phyloP scores from a whole-genome alignment of 805 yeast genomes.

The Candida ponderosae region DNA sequence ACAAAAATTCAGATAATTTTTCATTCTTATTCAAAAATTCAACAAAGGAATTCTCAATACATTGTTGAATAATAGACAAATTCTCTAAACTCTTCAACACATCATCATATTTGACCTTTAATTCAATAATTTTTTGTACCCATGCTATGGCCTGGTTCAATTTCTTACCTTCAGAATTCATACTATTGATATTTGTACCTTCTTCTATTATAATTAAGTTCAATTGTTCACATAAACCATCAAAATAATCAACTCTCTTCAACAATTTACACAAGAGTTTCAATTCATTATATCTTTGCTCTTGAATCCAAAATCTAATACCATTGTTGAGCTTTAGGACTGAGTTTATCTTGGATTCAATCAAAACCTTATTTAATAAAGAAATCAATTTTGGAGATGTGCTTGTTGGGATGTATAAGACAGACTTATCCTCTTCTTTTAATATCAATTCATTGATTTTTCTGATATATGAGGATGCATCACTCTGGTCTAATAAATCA shows the following conservation, averaged over 20 bases:
- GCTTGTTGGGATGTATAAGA: conserved; percentile 42
- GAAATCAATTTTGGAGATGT: conserved; percentile 47
- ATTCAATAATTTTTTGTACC: conserved; percentile 49
- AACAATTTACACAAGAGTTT: conserved; percentile 40
- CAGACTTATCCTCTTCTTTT: conserved; percentile 55
- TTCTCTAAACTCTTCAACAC: conserved; percentile 38
- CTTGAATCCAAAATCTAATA: conserved; percentile 45
- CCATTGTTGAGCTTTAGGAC: conserved; percentile 51
- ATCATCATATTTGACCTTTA: conserved; percentile 41
- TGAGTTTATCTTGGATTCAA: conserved; percentile 47
- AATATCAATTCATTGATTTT: conserved; percentile 43
- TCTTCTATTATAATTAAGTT: conserved; percentile 35
- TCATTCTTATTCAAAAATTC: conserved; percentile 47
- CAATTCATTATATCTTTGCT: conserved; percentile 36
- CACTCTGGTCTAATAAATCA: conserved; percentile 31
- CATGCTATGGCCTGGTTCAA: conserved; percentile 55
- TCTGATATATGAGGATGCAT: conserved; percentile 50
- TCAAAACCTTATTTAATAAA: conserved; percentile 51
- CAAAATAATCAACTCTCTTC: conserved; percentile 46
- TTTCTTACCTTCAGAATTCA: conserved; percentile 15
- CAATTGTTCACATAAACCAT: conserved; percentile 40
- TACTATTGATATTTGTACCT: conserved; percentile 26
- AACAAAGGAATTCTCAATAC: conserved; percentile 54
- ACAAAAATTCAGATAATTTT: conserved; percentile 45
- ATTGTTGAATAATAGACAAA: conserved; percentile 41